Evolutionary conservation across 345 rosid genomes (phyloP).

Genomic region (Trapa bicornis): DNA sequence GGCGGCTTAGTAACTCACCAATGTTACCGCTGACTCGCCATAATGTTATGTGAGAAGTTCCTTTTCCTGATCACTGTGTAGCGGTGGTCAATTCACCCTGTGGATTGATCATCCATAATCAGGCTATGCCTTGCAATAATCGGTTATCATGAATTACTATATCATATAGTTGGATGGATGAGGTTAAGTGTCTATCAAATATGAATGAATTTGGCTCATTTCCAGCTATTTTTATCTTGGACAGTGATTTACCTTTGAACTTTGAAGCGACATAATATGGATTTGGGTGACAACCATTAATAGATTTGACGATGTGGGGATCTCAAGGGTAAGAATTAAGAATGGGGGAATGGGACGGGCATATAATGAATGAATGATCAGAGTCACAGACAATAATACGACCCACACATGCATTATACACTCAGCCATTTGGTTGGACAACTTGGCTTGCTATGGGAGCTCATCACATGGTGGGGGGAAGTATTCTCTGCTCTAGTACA

Average conservation of each 20-base stretch:
- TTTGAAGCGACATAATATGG: neutral
- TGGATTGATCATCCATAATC: no score
- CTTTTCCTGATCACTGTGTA: no score
- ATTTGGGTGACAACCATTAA: neutral
- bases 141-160: neutral
- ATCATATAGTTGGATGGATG: neutral
- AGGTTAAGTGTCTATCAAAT: neutral
- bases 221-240: neutral
- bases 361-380: neutral
- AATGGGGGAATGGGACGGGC: neutral
- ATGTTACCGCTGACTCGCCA: neutral
- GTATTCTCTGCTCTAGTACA: neutral
- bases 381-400: neutral
- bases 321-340: no score
- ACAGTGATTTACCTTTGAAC: no score
- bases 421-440: neutral
- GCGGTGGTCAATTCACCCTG: no score
- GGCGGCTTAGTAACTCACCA: no score
- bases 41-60: no score
- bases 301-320: neutral
- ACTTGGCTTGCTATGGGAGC: neutral
- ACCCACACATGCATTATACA: no score
- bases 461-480: neutral
- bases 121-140: no score
- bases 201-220: neutral